Evolutionary conservation across 192 early-diverging fungal species (phyloP), one percentile per base, ranked within the genome.

Genomic region (Coemansia sp.): DNA sequence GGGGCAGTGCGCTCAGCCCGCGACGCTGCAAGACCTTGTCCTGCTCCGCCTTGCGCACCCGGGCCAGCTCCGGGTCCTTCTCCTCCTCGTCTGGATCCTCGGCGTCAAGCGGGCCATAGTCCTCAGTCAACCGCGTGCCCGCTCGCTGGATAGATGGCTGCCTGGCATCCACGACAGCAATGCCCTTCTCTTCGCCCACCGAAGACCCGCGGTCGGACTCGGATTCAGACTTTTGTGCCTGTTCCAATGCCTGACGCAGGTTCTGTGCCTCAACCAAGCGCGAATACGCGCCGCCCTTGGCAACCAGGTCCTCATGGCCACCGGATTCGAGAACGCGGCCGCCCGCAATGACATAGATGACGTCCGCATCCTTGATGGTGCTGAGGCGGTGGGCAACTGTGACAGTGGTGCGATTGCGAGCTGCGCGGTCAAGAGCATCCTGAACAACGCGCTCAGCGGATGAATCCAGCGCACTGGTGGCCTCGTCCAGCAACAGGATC

Each of bases 361-460:
- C 49, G 63, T 94, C 83, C 16, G 89, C 85, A 38, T 90, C 83
- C 28, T 80, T 75, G 49, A 97, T 85, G 16, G 94, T 97, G 34
- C 88, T 91, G 23, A 97, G 62, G 26, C 94, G 83, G 63, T 94
- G 82, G 4, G 94, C 94, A 64, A 97, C 85, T 4, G 88, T 85
- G 62, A 97, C 86, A 17, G 91, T 93, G 5, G 91, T 94, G 36
- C 94, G 81, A 51, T 82, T 78, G 21, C 76, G 63, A 1, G 84
- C 40, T 11, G 85, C 88, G 6, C 75, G 69, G 62, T 94, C 89
- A 38, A 94, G 58, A 10, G 92, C 90, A 31, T 83, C 75, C 57
- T 94, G 90, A 4, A 95, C 87, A 7, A 89, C 55, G 17, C 83
- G 77, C 62, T 89, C 88, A 12, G 83, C 81, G 22, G 81, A 76